Conservation (phyloP, 2,329 filamentous ascomycete genomes). For the Sclerotinia nivalis region DNA sequence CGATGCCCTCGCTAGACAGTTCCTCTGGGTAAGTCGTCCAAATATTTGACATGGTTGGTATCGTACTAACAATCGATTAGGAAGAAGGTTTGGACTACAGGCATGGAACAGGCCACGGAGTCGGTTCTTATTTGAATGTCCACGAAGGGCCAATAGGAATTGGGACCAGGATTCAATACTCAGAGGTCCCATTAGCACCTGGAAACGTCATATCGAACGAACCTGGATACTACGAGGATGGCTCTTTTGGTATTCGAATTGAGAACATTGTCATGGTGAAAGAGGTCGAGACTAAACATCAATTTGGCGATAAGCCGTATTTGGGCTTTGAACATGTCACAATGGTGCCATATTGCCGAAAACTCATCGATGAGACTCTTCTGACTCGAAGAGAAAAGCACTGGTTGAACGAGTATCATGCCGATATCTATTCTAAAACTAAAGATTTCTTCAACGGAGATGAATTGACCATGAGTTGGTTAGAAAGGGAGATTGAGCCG, state of each 20-base stretch:
- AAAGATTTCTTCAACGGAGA: slow-evolving; percentile 73
- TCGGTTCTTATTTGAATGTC: slow-evolving; percentile 93
- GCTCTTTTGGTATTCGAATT: slow-evolving; percentile 89
- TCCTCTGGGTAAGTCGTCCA: slow-evolving; percentile 70
- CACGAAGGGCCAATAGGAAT: slow-evolving; percentile 98
- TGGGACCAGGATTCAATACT: slow-evolving; percentile 86
- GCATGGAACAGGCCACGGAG: slow-evolving; percentile 93
- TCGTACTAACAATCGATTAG: slow-evolving; percentile 40
- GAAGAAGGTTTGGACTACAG: slow-evolving; percentile 87
- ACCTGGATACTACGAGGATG: slow-evolving; percentile 96
- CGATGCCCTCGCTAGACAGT: slow-evolving; percentile 84
- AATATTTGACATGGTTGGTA: neutral
- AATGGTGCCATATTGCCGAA: slow-evolving; percentile 92
- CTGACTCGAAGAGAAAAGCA: slow-evolving; percentile 73
- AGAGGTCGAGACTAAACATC: slow-evolving; percentile 82
- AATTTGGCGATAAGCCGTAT: slow-evolving; percentile 92
- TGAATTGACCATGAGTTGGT: slow-evolving; percentile 71
- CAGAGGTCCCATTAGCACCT: slow-evolving; percentile 83
- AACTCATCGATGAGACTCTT: slow-evolving; percentile 74
- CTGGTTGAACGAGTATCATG: slow-evolving; percentile 87
- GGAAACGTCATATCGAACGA: slow-evolving; percentile 97
- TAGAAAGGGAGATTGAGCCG: slow-evolving; percentile 80
- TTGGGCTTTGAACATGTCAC: slow-evolving; percentile 96
- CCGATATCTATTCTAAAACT: slow-evolving; percentile 80
- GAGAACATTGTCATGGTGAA: slow-evolving; percentile 93